phyloP scores from a whole-genome alignment of 805 yeast species.

The Phaffomyces thermotolerans region DNA sequence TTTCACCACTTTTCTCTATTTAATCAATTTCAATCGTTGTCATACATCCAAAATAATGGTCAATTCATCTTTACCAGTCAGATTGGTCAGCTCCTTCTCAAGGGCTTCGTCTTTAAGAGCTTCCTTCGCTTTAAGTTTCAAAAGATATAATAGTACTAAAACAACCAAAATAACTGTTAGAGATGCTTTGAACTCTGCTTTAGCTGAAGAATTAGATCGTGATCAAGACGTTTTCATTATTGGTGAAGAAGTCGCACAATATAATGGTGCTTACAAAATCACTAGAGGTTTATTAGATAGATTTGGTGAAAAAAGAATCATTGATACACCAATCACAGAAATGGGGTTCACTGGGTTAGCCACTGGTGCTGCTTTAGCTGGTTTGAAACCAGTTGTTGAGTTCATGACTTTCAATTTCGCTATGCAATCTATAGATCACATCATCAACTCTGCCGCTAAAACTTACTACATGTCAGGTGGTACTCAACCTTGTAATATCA shows the following conservation, averaged over 20 bases:
- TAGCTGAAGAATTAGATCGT: conserved; percentile 95
- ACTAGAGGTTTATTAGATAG: conserved; percentile 91
- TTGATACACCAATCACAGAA: conserved; percentile 96
- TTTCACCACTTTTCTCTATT: neutral
- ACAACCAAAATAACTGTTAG: conserved; percentile 71
- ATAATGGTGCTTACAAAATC: conserved; percentile 98
- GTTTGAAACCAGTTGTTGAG: conserved; percentile 93
- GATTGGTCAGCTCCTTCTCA: conserved; percentile 3
- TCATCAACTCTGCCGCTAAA: conserved; percentile 97
- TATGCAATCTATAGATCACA: conserved; percentile 99
- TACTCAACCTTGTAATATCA: conserved; percentile 92
- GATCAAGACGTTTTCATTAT: conserved; percentile 90
- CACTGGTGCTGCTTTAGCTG: conserved; percentile 75
- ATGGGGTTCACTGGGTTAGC: conserved; percentile 97
- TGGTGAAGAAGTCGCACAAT: conserved; percentile 99
- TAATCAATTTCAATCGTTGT: neutral
- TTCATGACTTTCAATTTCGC: conserved; percentile 99
- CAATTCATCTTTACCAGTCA: conserved; percentile 2
- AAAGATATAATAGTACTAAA: conserved; percentile 7
- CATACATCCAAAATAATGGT: neutral
- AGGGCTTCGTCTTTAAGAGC: conserved; percentile 1
- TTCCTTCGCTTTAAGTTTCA: neutral
- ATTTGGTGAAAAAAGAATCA: conserved; percentile 62
- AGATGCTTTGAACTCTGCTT: conserved; percentile 91
- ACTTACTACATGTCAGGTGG: conserved; percentile 99